Evolutionary conservation across 2,329 filamentous ascomycete genomes (phyloP).

Genomic region (Venturiaceae sp.): DNA sequence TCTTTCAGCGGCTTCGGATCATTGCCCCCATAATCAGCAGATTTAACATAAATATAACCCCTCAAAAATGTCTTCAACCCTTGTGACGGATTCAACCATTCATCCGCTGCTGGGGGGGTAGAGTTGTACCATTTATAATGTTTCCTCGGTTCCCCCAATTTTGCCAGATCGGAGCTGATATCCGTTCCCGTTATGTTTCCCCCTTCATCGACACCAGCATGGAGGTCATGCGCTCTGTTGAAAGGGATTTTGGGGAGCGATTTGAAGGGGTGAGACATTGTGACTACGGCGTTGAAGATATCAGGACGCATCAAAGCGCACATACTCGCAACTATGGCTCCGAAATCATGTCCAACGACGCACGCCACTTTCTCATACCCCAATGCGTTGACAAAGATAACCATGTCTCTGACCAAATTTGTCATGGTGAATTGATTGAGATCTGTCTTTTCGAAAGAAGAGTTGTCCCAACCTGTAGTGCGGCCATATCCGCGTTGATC

Average conservation of each 20-base stretch:
- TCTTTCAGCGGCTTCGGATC: conserved; percentile 44
- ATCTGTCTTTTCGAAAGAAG: conserved; percentile 41
- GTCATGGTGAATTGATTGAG: conserved; percentile 48
- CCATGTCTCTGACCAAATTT: conserved; percentile 50
- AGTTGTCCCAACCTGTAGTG: conserved; percentile 50
- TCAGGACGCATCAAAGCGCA: conserved; percentile 55
- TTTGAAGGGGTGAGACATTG: conserved; percentile 58
- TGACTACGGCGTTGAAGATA: conserved; percentile 50
- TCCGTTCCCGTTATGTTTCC: conserved; percentile 21
- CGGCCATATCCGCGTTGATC: conserved; percentile 61
- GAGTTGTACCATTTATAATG: conserved; percentile 63
- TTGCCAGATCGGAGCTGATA: conserved; percentile 47
- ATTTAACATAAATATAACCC: conserved; percentile 61
- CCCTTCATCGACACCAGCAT: conserved; percentile 13
- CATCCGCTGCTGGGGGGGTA: conserved; percentile 32
- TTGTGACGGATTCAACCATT: conserved; percentile 39
- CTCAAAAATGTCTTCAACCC: conserved; percentile 52
- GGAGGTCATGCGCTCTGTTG: conserved; percentile 27
- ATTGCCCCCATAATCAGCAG: conserved; percentile 45
- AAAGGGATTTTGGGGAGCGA: conserved; percentile 40
- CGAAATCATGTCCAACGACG: conserved; percentile 59
- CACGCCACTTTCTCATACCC: conserved; percentile 49
- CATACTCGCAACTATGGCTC: conserved; percentile 49
- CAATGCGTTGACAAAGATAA: conserved; percentile 50
- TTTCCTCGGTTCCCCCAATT: conserved; percentile 48